A percentile compares a stretch with the other conserved stretches of the same genome.
phyloP scores from a whole-genome alignment of 192 early-diverging fungal genomes.

The Coemansia erecta region DNA sequence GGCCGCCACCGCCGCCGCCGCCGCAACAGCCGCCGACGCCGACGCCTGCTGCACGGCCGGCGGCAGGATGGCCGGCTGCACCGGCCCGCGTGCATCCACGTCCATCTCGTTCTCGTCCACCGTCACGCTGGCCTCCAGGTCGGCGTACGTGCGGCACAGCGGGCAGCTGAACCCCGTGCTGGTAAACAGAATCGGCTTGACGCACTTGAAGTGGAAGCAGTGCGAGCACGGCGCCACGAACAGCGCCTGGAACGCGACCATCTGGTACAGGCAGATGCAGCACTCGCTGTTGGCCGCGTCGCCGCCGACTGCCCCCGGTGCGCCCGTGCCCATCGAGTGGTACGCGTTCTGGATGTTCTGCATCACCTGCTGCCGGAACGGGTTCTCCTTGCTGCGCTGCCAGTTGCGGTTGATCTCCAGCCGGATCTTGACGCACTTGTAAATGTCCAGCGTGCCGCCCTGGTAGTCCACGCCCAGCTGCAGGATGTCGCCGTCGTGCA shows the following conservation, averaged over 20 bases:
- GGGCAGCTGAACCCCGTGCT: conserved; percentile 83
- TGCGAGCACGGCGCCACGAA: conserved; percentile 93
- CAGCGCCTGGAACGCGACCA: conserved; percentile 84
- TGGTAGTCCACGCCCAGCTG: conserved; percentile 98
- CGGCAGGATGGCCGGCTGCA: conserved; percentile 25
- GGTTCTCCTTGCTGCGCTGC: conserved; percentile 62
- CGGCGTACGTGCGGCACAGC: conserved; percentile 87
- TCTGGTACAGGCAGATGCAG: conserved; percentile 88
- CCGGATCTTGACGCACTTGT: conserved; percentile 90
- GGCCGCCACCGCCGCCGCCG: conserved; percentile 19
- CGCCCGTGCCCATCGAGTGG: conserved; percentile 17
- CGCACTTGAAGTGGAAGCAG: conserved; percentile 92
- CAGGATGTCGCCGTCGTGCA: conserved; percentile 90
- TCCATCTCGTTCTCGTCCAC: conserved; percentile 54
- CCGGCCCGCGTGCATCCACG: conserved; percentile 18
- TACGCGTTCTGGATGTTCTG: conserved; percentile 52
- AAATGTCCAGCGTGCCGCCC: conserved; percentile 87
- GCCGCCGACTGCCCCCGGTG: conserved; percentile 30
- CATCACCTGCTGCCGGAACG: conserved; percentile 58
- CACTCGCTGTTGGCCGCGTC: conserved; percentile 60
- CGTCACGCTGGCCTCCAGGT: conserved; percentile 77
- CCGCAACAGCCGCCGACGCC: conserved; percentile 12
- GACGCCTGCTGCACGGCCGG: conserved; percentile 17
- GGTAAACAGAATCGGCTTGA: conserved; percentile 72
- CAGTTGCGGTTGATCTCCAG: conserved; percentile 71